Base-by-base conservation (phyloP, 371 early-diverging fungal genomes). In the Mucor racemosus region DNA sequence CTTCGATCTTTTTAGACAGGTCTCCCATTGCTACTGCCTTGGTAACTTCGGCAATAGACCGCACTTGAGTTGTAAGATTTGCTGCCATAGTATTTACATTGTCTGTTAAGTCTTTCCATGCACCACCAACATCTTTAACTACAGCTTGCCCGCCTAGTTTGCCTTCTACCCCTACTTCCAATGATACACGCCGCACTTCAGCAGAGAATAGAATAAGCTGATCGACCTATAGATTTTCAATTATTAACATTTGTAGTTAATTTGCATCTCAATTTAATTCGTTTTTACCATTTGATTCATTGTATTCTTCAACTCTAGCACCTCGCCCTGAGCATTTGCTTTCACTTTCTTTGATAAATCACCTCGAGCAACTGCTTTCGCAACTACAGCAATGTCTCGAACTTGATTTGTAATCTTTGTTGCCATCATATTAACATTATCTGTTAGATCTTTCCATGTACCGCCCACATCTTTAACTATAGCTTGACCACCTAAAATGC, bases 131-230 rank as follows among this genome's bases (percentile, higher is more conserved):
- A 38, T 11, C 38, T 38, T 38, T 7, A 38, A 38, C 38, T 9
- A 9, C 11, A 4, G 38, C 38, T 38, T 38, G 38, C 9, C 38
- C 38, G 9, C 38, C 38, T 38, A 38, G 65, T n/a, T 42, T 50
- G 31, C 81, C 81, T 26, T 26, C 26, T 26, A 26, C 26, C 26
- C 26, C 26, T 13, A 90, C 90, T 58, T 88, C 87, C 6, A 77
- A 62, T 5, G 88, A 85, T 0, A 90, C 87, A 34, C 90, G 77
- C 0, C 85, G 81, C 13, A 88, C 89, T 63, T 88, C 87, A 0
- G 80, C 71, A 0, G 87, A 84, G 68, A 88, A 88, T 7, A 73
- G 81, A 15, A 62, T 64, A 0, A 85, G 58, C 62, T 82, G 79
- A 62, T 73, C 69, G 2, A 68, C 42, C 42, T 42, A 15, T 5